Conservation (phyloP, 768 basidiomycete genomes). For the Rickenella mellea region DNA sequence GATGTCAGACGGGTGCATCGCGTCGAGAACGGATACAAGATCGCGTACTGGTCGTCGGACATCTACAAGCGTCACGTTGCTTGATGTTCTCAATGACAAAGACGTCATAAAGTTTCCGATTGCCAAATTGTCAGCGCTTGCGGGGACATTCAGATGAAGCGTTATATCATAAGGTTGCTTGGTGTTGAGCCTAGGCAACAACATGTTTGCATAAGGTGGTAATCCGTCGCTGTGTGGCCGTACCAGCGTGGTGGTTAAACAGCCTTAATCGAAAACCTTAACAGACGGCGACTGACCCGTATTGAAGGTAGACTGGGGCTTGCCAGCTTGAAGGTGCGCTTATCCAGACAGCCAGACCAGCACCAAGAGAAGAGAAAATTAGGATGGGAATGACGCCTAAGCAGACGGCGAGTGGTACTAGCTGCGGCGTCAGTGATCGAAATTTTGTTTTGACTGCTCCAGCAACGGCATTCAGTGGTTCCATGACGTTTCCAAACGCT, state of each 20-base stretch:
- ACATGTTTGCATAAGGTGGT: conserved; percentile 51
- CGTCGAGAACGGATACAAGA: not conserved
- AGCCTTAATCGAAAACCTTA: not conserved
- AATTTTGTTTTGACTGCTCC: too few species aligned
- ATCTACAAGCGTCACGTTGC: conserved; percentile 53
- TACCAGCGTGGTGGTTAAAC: not conserved
- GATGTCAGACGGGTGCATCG: not conserved
- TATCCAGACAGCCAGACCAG: conserved; percentile 70
- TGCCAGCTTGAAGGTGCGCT: conserved; percentile 66
- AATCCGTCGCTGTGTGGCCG: conserved; percentile 42
- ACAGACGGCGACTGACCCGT: conserved; percentile 46
- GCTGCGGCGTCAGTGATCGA: conserved; percentile 48
- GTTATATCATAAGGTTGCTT: conserved; percentile 71
- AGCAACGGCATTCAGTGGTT: too few species aligned
- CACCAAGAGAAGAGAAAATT: conserved; percentile 47
- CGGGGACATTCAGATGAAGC: conserved; percentile 55
- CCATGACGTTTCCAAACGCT: too few species aligned
- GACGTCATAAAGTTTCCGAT: conserved; percentile 83
- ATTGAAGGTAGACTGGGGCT: conserved; percentile 61
- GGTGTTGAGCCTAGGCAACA: conserved; percentile 41
- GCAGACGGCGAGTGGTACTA: conserved; percentile 60
- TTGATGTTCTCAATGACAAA: conserved; percentile 45
- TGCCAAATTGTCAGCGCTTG: conserved; percentile 53
- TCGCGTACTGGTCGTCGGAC: conserved; percentile 58
- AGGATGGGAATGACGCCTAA: conserved; percentile 53